Evolutionary conservation across 2,329 filamentous ascomycete species (phyloP).

Genomic region (Hymenoscyphus scutula): DNA sequence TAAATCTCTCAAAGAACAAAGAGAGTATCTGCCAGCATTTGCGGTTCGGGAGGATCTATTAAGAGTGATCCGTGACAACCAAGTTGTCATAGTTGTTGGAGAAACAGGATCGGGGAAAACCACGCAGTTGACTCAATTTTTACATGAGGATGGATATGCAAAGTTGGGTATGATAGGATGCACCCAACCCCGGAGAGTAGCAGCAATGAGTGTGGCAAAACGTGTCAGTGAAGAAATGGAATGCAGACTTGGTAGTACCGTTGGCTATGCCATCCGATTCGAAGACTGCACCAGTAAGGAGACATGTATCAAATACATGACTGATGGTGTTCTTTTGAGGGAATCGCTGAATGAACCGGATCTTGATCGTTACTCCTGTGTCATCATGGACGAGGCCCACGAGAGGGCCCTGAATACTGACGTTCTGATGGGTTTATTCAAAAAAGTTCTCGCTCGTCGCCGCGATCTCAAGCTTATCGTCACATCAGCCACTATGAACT

Average conservation of each 20-base stretch:
- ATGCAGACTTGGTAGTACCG: slow-evolving; percentile 78
- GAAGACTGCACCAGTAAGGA: slow-evolving; percentile 97
- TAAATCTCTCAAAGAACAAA: slow-evolving; percentile 85
- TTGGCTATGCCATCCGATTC: slow-evolving; percentile 97
- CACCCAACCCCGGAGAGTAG: slow-evolving; percentile 92
- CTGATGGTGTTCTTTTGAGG: slow-evolving; percentile 88
- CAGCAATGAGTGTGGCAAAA: slow-evolving; percentile 98
- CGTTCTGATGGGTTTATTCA: slow-evolving; percentile 95
- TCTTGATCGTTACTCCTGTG: slow-evolving; percentile 92
- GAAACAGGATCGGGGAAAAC: slow-evolving; percentile 98
- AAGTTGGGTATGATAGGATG: slow-evolving; percentile 89
- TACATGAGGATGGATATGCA: slow-evolving; percentile 93
- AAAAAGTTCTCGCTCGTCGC: slow-evolving; percentile 87
- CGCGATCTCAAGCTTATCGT: slow-evolving; percentile 95
- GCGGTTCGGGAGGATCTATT: slow-evolving; percentile 92
- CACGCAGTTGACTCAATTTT: slow-evolving; percentile 92
- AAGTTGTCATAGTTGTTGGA: slow-evolving; percentile 93
- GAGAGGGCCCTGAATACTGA: slow-evolving; percentile 95
- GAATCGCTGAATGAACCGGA: slow-evolving; percentile 92
- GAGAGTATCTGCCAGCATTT: slow-evolving; percentile 92
- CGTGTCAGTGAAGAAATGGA: slow-evolving; percentile 99
- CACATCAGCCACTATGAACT: slow-evolving; percentile 98
- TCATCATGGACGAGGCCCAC: slow-evolving; percentile 99
- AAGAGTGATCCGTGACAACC: slow-evolving; percentile 90
- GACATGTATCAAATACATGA: slow-evolving; percentile 98